These are phyloP conservation scores for Russula sp. DNA, from an alignment of 768 basidiomycete species.

Conservation along the genomic window DNA sequence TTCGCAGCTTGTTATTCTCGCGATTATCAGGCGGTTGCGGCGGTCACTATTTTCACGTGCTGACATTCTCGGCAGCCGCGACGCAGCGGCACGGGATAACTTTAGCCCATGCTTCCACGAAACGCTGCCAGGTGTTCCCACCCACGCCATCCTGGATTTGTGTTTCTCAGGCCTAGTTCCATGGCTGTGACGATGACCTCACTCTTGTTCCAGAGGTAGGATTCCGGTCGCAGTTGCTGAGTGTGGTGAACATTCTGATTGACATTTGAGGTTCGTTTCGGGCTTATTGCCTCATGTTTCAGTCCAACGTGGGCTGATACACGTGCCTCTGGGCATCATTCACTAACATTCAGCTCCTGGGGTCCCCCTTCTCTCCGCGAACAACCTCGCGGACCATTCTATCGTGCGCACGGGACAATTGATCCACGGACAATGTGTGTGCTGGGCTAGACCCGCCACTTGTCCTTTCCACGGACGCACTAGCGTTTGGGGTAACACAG, in stretches of 20 bases:
- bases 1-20: neutral
- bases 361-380: slow-evolving; percentile 34
- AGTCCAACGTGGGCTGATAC: slow-evolving; percentile 6
- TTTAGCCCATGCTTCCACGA: neutral
- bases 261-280: neutral
- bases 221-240: neutral
- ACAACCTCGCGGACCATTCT: slow-evolving; percentile 41
- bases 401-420: slow-evolving; percentile 36
- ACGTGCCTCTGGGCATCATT: slow-evolving; percentile 33
- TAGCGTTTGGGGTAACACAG: neutral
- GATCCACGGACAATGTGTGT: slow-evolving; percentile 33
- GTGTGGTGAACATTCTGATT: neutral
- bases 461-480: neutral
- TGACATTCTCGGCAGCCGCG: neutral
- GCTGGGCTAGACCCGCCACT: neutral
- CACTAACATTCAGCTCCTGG: slow-evolving; percentile 34
- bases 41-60: neutral
- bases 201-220: neutral
- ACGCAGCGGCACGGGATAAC: neutral
- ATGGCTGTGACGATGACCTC: neutral
- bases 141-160: neutral
- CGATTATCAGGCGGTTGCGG: neutral
- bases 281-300: slow-evolving; percentile 10
- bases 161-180: neutral
- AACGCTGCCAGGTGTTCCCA: neutral